Evolutionary conservation across 805 yeast species (phyloP).

Genomic region (Saturnispora galanensis): DNA sequence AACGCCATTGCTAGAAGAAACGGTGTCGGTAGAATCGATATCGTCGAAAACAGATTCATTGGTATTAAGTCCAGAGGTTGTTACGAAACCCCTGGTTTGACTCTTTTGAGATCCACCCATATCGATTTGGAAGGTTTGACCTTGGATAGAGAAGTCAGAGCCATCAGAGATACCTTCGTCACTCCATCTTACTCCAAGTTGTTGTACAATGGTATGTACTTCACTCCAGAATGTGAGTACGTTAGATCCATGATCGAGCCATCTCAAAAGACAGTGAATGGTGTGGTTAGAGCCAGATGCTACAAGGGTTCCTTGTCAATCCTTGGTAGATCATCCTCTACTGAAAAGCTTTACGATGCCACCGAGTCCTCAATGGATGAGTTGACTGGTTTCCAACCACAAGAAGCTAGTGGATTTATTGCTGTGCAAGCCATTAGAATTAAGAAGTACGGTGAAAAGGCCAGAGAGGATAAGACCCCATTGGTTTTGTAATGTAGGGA

Average conservation of each 20-base stretch:
- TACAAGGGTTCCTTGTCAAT: constrained; percentile 84
- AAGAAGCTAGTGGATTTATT: constrained; percentile 94
- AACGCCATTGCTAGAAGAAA: constrained; percentile 96
- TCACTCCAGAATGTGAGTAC: constrained; percentile 97
- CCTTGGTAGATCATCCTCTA: constrained; percentile 89
- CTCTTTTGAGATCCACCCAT: constrained; percentile 87
- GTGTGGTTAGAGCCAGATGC: constrained; percentile 85
- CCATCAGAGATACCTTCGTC: constrained; percentile 91
- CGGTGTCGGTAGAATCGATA: constrained; percentile 99
- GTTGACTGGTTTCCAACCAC: constrained; percentile 94
- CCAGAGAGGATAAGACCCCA: constrained; percentile 63
- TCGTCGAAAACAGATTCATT: constrained; percentile 97
- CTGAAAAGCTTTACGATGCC: constrained; percentile 95
- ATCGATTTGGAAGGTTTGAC: constrained; percentile 96
- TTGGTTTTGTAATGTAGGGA: constrained; percentile 32
- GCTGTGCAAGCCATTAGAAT: constrained; percentile 97
- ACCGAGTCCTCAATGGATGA: constrained; percentile 99
- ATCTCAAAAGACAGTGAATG: constrained; percentile 91
- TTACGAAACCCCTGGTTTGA: constrained; percentile 98
- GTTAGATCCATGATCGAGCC: constrained; percentile 90
- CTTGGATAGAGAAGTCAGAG: constrained; percentile 94
- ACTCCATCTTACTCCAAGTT: constrained; percentile 84
- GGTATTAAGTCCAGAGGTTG: constrained; percentile 99
- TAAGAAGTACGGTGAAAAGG: constrained; percentile 95
- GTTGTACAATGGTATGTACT: constrained; percentile 95